Evolutionary conservation across 371 early-diverging fungal genomes (phyloP), one percentile per base, ranked within the genome.

Genomic region (Amoeboaphelidium protococcarum): DNA sequence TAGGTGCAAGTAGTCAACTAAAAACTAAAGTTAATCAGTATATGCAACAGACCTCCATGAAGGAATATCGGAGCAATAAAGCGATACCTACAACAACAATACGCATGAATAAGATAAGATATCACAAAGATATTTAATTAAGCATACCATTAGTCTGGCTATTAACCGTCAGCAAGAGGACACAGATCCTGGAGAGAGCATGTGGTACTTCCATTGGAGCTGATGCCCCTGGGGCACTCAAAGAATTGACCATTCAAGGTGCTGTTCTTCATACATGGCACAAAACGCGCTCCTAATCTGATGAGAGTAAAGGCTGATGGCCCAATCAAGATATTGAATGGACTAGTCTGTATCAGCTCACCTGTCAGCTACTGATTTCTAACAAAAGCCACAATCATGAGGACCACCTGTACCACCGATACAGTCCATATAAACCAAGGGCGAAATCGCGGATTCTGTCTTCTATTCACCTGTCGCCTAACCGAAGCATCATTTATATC

Each of bases 21-120:
- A 42, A 76, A 71, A 22, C 67, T 26, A 60, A 82, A 54, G 54
- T 89, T 89, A 50, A 83, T 61, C 1, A 75, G 22, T 41, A 78
- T 61, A 58, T 89, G 90, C 2, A 84, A 47, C 2, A 82, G 52
- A 25, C 85, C 86, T 23, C 73, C 84, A 59, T 89, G 90, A 54
- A 89, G 60, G 51, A 82, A 79, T 26, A 84, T 75, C n/a, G 90
- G 78, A 3, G 68, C 51, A 37, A 85, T 59, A 47, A 85, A 78
- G n/a, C 86, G 66, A 56, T 65, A 84, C 66, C 76, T 73, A 51
- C 84, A 85, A 54, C 80, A 54, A 1, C 76, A 69, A 31, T 25
- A 6, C 16, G n/a, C n/a, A n/a, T n/a, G n/a, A n/a, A n/a, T n/a
- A n/a, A 31, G 37, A 16, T 31, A 16, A 16, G 6, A 6, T 19